Base-by-base conservation (phyloP, 176 grass and related monocot species). In the Eleusine coracana region DNA sequence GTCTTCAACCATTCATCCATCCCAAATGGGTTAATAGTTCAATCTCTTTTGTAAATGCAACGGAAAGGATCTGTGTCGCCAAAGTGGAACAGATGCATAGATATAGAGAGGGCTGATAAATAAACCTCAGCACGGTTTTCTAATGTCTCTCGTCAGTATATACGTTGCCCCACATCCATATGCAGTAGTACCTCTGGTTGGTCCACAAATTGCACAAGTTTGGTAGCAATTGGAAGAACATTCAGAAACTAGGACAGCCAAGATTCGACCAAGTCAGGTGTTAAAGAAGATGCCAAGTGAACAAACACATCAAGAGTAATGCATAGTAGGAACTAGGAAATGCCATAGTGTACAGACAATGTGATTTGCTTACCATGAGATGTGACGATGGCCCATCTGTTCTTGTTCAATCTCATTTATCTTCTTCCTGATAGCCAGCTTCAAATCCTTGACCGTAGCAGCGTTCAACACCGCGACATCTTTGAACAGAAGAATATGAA, bases 351-450 rank as follows among this genome's bases (percentile, higher is more conserved):
- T 10, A 29, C 29, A 70, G 7, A 72, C 52, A 73, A 56, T 6
- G 28, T 5, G 25, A 38, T 28, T 28, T 70, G 3, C 67, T 84
- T 90, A 95, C 92, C 92, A 98, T 74, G 92, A 98, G 70, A 98
- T 95, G 60, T 98, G 96, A 5, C 88, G 92, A 78, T 95, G 95
- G 39, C 92, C 92, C 92, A 98, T 95, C 77, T 80, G 56, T 74
- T 79, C 85, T 51, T 98, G 91, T 60, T 93, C 89, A 12, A 90
- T 96, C 45, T 93, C 91, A 83, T 80, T 92, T 78, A 93, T 88
- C 85, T 93, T 99, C 89, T 88, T 98, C 87, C 68, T 86, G 68
- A 95, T 72, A 82, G 92, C 89, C 40, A 85, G 74, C 85, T 99
- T 96, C 73, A 99, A 88, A 93, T 90, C 96, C 89, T 93, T 93